A percentile compares a stretch with the other conserved stretches of the same genome.
Evolutionary conservation across 1,284 basidiomycete genomes (phyloP).

Genomic region (Austroboletus niveus): DNA sequence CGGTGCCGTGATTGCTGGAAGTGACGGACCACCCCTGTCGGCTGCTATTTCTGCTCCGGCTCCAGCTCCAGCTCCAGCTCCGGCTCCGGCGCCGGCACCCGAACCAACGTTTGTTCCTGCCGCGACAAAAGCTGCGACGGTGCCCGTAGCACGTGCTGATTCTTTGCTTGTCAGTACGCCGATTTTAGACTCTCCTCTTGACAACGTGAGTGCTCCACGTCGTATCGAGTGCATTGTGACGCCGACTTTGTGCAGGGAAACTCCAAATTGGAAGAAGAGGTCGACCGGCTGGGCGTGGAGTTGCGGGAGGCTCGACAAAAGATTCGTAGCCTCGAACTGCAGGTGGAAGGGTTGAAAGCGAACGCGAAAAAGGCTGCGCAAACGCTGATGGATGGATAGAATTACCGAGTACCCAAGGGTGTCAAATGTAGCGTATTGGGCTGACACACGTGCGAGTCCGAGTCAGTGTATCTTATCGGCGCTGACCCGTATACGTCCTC

Average conservation of each 20-base stretch:
- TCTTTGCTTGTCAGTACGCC: constrained; percentile 23
- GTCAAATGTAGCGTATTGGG: constrained; percentile 4
- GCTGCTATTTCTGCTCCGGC: constrained; percentile 24
- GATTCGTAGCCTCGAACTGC: constrained; percentile 78
- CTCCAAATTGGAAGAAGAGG: constrained; percentile 51
- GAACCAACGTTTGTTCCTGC: constrained; percentile 14
- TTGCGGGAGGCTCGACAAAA: constrained; percentile 75
- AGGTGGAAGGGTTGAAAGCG: constrained; percentile 73
- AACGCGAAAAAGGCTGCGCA: constrained; percentile 71
- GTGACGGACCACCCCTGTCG: constrained; percentile 24
- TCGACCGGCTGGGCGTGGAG: constrained; percentile 57
- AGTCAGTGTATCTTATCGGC: constrained; percentile 15
- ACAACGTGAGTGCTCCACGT: constrained; percentile 27
- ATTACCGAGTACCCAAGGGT: neutral
- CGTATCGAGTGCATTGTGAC: constrained; percentile 1
- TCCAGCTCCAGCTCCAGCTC: constrained; percentile 17
- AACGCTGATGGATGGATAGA: constrained; percentile 42
- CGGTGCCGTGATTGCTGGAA: constrained; percentile 45
- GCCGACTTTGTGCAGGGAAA: constrained; percentile 9
- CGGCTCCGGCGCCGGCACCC: constrained; percentile 13
- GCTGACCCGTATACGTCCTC: constrained; percentile 15
- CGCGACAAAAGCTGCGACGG: constrained; percentile 6
- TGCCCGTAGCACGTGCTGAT: constrained; percentile 12
- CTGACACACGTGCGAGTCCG: constrained; percentile 16
- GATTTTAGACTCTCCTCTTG: constrained; percentile 13